Evolutionary conservation across 257 asterid species (phyloP).

Genomic region (Rehmannia glutinosa): DNA sequence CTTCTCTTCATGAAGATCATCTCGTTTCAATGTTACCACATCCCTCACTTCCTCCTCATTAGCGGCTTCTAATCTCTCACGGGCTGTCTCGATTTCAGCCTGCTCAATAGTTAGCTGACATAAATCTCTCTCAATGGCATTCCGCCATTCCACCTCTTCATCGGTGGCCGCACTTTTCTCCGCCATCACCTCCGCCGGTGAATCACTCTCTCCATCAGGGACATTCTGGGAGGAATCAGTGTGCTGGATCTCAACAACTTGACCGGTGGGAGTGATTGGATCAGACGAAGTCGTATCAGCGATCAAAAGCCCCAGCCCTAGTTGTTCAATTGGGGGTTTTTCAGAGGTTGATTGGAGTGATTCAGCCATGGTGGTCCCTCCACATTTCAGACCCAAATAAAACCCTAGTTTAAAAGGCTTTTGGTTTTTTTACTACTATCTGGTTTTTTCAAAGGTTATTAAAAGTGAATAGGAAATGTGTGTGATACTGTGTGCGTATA

Average conservation of each 20-base stretch:
- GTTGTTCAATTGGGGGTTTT: conserved; percentile 25
- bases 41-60: conserved; percentile 15
- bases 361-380: conserved; percentile 40
- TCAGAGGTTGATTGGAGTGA: conserved; percentile 32
- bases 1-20: neutral
- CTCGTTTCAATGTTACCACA: neutral
- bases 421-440: conserved; percentile 7
- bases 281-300: conserved; percentile 5
- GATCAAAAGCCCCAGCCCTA: conserved; percentile 29
- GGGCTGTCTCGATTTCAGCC: conserved; percentile 35
- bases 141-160: conserved; percentile 32
- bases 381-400: conserved; percentile 25
- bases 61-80: neutral
- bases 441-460: neutral
- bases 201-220: conserved; percentile 18
- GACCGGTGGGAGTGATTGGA: conserved; percentile 16
- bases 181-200: conserved; percentile 11
- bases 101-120: conserved; percentile 27
- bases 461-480: neutral
- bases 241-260: conserved; percentile 11
- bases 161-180: conserved; percentile 21
- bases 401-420: conserved; percentile 16
- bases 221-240: conserved; percentile 18
- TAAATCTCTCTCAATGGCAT: conserved; percentile 38
- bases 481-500: neutral